These are phyloP conservation scores for Hyphodiscus sp. DNA, from an alignment of 2,329 filamentous ascomycete species.

Conservation along the genomic window DNA sequence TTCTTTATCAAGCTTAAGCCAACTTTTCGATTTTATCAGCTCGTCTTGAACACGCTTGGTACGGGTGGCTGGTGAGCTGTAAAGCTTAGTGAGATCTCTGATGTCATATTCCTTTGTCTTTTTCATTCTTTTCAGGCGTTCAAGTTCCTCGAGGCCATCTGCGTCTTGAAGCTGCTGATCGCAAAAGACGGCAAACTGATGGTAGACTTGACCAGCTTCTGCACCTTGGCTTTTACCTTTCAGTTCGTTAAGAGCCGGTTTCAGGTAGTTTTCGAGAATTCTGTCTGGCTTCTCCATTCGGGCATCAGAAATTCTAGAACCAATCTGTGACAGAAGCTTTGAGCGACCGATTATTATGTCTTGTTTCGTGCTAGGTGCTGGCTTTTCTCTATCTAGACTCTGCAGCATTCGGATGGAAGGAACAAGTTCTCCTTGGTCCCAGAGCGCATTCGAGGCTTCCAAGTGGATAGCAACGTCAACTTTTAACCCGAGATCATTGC, in stretches of 20 bases:
- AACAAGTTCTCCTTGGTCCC: constrained; percentile 88
- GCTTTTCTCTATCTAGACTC: constrained; percentile 51
- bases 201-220: constrained; percentile 82
- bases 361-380: constrained; percentile 56
- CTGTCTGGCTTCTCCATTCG: constrained; percentile 84
- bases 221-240: constrained; percentile 59
- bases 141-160: constrained; percentile 77
- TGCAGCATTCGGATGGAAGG: constrained; percentile 87
- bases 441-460: constrained; percentile 83
- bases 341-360: constrained; percentile 66
- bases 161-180: constrained; percentile 87
- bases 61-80: constrained; percentile 37
- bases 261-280: constrained; percentile 81
- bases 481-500: constrained; percentile 62
- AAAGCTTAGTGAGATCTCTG: constrained; percentile 56
- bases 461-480: constrained; percentile 72
- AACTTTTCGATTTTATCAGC: constrained; percentile 69
- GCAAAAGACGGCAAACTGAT: constrained; percentile 92
- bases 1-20: constrained; percentile 83
- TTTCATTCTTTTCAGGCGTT: constrained; percentile 70
- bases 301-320: constrained; percentile 82
- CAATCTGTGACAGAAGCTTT: constrained; percentile 79
- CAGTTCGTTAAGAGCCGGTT: constrained; percentile 76
- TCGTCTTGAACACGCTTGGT: constrained; percentile 53
- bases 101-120: constrained; percentile 79